phyloP scores from a whole-genome alignment of 768 basidiomycete genomes.

The Tylopilus rubrobrunneus region DNA sequence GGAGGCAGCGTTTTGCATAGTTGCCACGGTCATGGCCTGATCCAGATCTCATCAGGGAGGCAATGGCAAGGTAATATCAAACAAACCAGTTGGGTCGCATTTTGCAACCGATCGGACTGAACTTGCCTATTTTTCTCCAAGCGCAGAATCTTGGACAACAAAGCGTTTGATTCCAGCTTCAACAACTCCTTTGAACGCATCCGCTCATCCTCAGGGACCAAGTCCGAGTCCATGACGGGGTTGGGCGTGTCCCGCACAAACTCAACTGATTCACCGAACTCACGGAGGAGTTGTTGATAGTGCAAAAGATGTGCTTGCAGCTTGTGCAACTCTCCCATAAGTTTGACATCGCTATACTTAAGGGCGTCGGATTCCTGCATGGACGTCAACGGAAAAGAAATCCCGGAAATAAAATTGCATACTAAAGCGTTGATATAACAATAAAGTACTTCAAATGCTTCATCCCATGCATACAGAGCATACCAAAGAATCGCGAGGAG shows the following conservation, averaged over 20 bases:
- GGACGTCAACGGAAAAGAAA: conserved; percentile 9
- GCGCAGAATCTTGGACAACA: conserved; percentile 44
- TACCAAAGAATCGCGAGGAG: too few species aligned
- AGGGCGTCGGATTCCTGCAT: conserved; percentile 43
- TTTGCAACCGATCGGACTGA: conserved; percentile 26
- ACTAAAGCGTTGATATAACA: too few species aligned
- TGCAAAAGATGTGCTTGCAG: conserved; percentile 56
- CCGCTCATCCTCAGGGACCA: neutral
- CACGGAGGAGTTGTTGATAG: conserved; percentile 50
- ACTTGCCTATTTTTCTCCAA: conserved; percentile 24
- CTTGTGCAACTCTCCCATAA: conserved; percentile 45
- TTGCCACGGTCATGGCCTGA: conserved; percentile 44
- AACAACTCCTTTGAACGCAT: conserved; percentile 7
- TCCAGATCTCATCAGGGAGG: neutral
- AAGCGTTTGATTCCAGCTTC: conserved; percentile 16
- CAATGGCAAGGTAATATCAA: too few species aligned
- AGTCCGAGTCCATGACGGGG: conserved; percentile 39
- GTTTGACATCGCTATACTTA: too few species aligned
- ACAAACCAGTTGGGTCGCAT: conserved; percentile 25
- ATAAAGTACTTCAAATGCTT: conserved; percentile 51
- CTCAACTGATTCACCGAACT: conserved; percentile 48
- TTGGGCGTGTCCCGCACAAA: conserved; percentile 50
- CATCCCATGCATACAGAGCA: conserved; percentile 68
- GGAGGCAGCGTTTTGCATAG: conserved; percentile 17
- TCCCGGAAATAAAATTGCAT: too few species aligned